Percentiles rank a stretch among this genome's conserved stretches.
phyloP scores from a whole-genome alignment of 140 eudicot genomes.

The Senecio squalidus region DNA sequence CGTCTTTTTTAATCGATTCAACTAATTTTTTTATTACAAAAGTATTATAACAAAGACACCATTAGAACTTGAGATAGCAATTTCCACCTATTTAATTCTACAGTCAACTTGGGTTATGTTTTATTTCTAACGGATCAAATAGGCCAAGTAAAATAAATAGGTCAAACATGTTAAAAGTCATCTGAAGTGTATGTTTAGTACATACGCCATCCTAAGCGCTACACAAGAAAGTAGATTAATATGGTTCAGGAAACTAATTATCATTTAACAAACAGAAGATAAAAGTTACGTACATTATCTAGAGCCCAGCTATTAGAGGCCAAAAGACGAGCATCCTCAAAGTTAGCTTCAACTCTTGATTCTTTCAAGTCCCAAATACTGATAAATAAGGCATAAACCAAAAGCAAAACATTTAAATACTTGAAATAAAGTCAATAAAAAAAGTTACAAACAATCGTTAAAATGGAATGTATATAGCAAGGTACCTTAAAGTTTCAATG shows the following conservation, averaged over 20 bases:
- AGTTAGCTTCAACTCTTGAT: constrained; percentile 54
- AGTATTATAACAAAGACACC: too few species aligned
- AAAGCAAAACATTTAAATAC: background rate
- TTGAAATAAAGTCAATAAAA: background rate
- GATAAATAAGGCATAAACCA: background rate
- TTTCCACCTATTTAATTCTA: too few species aligned
- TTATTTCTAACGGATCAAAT: too few species aligned
- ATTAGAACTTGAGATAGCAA: too few species aligned
- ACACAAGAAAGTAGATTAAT: too few species aligned
- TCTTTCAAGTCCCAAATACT: constrained; percentile 92
- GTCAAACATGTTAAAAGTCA: too few species aligned
- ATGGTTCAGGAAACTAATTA: background rate
- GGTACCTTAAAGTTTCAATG: constrained; percentile 86
- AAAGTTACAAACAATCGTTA: background rate
- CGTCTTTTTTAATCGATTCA: too few species aligned
- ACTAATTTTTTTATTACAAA: too few species aligned
- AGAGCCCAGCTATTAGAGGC: constrained; percentile 78
- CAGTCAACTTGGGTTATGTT: too few species aligned
- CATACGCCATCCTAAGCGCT: too few species aligned
- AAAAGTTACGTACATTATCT: constrained; percentile 43
- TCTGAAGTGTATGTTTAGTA: too few species aligned
- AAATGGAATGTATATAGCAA: background rate
- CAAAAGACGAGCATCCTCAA: constrained; percentile 71
- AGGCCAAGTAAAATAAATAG: too few species aligned
- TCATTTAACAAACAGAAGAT: background rate